Base-by-base conservation (phyloP, 2,329 filamentous ascomycete species). In the Colletotrichum echinochloae region DNA sequence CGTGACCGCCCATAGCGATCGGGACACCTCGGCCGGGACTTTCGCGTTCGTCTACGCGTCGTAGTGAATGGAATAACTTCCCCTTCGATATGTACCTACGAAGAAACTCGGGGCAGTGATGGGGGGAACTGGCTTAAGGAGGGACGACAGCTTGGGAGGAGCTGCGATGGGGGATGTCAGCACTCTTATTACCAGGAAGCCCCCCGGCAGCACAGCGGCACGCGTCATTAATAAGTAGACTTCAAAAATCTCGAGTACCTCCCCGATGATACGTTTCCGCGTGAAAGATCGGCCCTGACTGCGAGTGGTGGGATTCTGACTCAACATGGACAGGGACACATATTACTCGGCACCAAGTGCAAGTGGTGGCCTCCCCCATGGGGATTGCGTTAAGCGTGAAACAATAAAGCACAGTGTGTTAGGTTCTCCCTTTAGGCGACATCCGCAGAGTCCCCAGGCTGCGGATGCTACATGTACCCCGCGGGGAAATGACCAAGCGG, bases 1-100 rank as follows among this genome's bases (percentile, higher is more conserved):
- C 76, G 59, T 75, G 78, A 84, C 85, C 78, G 81, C 78, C 77
- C 81, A 84, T 86, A n/a, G 60, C 75, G 18, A 6, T 14, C 6
- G 30, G 16, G 8, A 9, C 8, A 20, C 51, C 28, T 37, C 30
- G 20, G n/a, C 6, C 16, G 28, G 14, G 30, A 39, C 2, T n/a
- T n/a, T 30, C n/a, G 33, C 11, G 35, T 18, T 26, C 20, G 5
- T 18, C 9, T 9, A 26, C 35, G 35, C 14, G 54, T 39, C 35
- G 33, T 23, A 14, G 7, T 56, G 14, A 26, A 5, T 26, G 1
- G 2, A 39, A 39, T n/a, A n/a, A n/a, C 23, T 20, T 11, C 7
- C 5, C n/a, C 30, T 26, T n/a, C 1, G 7, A 3, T 14, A 56
- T 35, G 54, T 11, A 5, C 4, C 1, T 39, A n/a, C n/a, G n/a